Evolutionary conservation across 306 rosid genomes (phyloP), one percentile per base, ranked within the genome.

Genomic region (Medicago lupulina): DNA sequence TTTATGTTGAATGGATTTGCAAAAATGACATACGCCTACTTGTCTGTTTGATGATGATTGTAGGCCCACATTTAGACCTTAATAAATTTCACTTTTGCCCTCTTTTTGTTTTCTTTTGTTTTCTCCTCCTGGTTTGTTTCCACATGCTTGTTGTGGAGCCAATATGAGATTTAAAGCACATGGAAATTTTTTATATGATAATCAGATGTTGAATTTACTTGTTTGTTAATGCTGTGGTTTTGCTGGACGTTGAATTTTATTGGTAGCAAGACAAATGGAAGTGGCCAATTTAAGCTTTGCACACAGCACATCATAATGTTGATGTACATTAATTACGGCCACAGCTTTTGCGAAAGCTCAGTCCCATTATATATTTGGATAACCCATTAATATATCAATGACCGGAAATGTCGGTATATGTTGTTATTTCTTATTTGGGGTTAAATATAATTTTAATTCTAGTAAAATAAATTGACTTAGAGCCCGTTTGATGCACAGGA

Each of bases 181-280:
- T 71, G 78, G 53, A 25, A 41, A 64, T 6, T 6, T 28, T 5
- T 63, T 21, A 54, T 17, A 14, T 64, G 65, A 3, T n/a, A 57
- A 41, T 44, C 25, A 7, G 51, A 25, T 25, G 31, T 8, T 58
- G 40, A 70, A 36, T 13, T 70, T 58, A 66, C 13, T 43, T 44
- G 12, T 44, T 55, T 55, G 14, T 9, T 5, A 54, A 54, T 54
- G 60, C 11, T 3, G 25, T 54, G 25, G 5, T 17, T 18, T 54
- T 21, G 63, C 19, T 55, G 15, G 64, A 4, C 0, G n/a, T 58
- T 58, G 64, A 58, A 1, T 11, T 21, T 58, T 23, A 71, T 60
- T 59, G 61, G 70, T 57, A 67, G 40, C 18, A 71, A 69, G 70
- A 70, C 82, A 70, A 9, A 59, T 78, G 64, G 64, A 78, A 78